phyloP scores from a whole-genome alignment of 441 rosid species.

The Croton setiger region DNA sequence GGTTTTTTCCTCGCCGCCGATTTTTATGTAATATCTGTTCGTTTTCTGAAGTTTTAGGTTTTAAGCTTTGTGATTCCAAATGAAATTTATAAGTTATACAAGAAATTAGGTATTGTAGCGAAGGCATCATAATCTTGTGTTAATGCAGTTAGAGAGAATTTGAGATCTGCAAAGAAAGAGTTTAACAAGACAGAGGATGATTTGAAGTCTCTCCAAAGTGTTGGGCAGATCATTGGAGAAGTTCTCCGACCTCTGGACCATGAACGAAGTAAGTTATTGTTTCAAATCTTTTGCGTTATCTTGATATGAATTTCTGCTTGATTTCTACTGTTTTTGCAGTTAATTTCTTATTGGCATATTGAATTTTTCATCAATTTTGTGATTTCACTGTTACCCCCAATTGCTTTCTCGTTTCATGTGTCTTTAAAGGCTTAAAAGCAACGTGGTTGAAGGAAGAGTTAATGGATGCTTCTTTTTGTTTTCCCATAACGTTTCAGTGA shows the following conservation, averaged over 20 bases:
- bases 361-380: too few species aligned
- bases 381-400: background rate
- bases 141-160: slow-evolving; percentile 71
- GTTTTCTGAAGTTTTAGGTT: background rate
- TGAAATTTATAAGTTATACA: too few species aligned
- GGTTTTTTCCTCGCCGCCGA: background rate
- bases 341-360: too few species aligned
- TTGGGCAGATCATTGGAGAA: slow-evolving; percentile 98
- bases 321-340: background rate
- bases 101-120: background rate
- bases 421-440: background rate
- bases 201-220: slow-evolving; percentile 96
- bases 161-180: slow-evolving; percentile 79
- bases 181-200: slow-evolving; percentile 97
- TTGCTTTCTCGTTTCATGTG: background rate
- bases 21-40: background rate
- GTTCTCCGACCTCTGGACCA: slow-evolving; percentile 94
- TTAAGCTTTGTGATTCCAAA: background rate
- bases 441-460: background rate
- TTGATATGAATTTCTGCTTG: background rate
- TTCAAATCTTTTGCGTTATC: background rate
- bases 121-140: background rate
- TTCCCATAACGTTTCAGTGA: slow-evolving; percentile 37
- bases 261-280: slow-evolving; percentile 58
- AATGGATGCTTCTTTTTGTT: background rate